A percentile compares a stretch with the other conserved stretches of the same genome.
These are phyloP conservation scores for Erigeron canadensis DNA, from an alignment of 129 eudicot genomes.

Conservation along the genomic window DNA sequence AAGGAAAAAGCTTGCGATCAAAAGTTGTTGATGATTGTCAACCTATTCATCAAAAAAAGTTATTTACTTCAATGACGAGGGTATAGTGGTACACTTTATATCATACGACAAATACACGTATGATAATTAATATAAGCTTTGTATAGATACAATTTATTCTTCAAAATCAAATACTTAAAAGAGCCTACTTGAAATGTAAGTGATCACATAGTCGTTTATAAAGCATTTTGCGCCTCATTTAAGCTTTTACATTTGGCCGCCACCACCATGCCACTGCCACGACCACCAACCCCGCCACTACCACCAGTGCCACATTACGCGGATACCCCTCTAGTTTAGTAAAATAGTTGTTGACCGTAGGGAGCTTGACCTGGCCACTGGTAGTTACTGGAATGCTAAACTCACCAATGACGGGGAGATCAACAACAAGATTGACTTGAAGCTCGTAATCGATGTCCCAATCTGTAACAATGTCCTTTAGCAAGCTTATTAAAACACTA, in stretches of 20 bases:
- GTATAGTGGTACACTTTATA: too few species aligned
- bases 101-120: too few species aligned
- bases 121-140: background rate
- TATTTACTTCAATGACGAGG: too few species aligned
- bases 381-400: slow-evolving; percentile 25
- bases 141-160: background rate
- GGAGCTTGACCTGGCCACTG: slow-evolving; percentile 37
- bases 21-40: too few species aligned
- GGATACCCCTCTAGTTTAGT: too few species aligned
- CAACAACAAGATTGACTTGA: slow-evolving; percentile 25
- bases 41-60: too few species aligned
- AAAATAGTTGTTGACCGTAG: slow-evolving; percentile 24
- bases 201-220: slow-evolving; percentile 11
- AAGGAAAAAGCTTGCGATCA: too few species aligned
- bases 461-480: slow-evolving; percentile 31
- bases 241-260: too few species aligned
- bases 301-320: too few species aligned
- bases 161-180: background rate
- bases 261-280: too few species aligned
- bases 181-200: background rate
- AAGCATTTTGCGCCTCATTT: too few species aligned
- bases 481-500: slow-evolving; percentile 23
- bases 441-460: slow-evolving; percentile 46
- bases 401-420: slow-evolving; percentile 33
- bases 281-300: too few species aligned